Conservation (phyloP, 176 grass and related monocot genomes). For the Carex myosuroides region DNA sequence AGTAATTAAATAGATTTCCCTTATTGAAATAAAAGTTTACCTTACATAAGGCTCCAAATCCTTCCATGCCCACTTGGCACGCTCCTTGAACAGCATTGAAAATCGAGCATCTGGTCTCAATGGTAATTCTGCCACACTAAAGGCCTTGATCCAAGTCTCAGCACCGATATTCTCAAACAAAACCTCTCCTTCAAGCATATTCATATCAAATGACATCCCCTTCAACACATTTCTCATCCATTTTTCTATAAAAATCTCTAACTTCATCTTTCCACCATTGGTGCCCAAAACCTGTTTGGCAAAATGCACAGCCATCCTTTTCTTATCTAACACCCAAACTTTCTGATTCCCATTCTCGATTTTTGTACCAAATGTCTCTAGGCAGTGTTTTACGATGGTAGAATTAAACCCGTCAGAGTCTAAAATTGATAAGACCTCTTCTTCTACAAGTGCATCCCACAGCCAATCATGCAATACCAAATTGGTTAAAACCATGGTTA, state of each 20-base stretch:
- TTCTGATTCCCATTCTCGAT: constrained; percentile 26
- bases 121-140: constrained; percentile 59
- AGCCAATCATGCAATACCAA: constrained; percentile 82
- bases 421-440: constrained; percentile 51
- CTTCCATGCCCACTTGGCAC: constrained; percentile 79
- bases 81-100: constrained; percentile 50
- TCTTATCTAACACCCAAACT: constrained; percentile 70
- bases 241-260: constrained; percentile 61
- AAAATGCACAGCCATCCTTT: constrained; percentile 56
- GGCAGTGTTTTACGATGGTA: constrained; percentile 54
- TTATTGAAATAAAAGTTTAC: constrained; percentile 22
- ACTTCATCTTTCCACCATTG: constrained; percentile 64
- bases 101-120: constrained; percentile 65
- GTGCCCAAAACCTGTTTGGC: constrained; percentile 36
- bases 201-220: constrained; percentile 48
- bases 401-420: constrained; percentile 56
- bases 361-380: constrained; percentile 56
- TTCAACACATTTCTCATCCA: constrained; percentile 62
- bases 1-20: neutral
- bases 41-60: constrained; percentile 90
- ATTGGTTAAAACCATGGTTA: constrained; percentile 80
- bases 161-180: constrained; percentile 64
- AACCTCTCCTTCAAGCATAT: constrained; percentile 90
- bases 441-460: constrained; percentile 50
- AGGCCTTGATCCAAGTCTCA: constrained; percentile 77